Conservation (phyloP, 75 land plant genomes). For the Picea glauca region DNA sequence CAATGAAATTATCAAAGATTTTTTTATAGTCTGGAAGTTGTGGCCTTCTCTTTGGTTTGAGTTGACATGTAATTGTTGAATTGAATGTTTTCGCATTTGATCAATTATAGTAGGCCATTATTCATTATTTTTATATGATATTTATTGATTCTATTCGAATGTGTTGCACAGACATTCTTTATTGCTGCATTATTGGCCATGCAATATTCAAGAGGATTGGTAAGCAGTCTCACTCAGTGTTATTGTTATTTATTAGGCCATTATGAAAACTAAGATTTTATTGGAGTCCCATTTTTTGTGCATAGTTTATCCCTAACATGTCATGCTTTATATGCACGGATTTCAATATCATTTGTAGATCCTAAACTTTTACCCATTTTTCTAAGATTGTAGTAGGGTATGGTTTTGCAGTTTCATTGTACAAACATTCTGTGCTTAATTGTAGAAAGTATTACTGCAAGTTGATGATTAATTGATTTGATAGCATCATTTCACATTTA, state of each 20-base stretch:
- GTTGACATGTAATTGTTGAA: neutral
- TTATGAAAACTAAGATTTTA: no score
- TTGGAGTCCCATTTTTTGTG: neutral
- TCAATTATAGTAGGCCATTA: neutral
- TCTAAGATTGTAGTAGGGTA: neutral
- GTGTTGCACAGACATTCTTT: slow-evolving; percentile 80
- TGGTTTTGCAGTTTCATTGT: neutral
- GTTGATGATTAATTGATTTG: no score
- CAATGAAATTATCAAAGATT: no score
- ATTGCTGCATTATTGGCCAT: slow-evolving; percentile 98
- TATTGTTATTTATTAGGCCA: no score
- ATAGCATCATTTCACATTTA: no score
- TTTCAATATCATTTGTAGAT: neutral
- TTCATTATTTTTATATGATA: neutral
- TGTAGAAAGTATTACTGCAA: no score
- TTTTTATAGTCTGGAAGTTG: neutral
- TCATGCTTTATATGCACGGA: neutral
- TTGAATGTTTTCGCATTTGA: neutral
- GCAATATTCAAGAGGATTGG: slow-evolving; percentile 87
- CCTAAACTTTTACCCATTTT: neutral
- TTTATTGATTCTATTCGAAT: slow-evolving; percentile 4
- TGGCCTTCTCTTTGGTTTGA: neutral
- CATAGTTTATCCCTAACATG: neutral
- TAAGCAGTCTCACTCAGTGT: slow-evolving; percentile 18
- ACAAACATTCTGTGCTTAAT: no score